Percentiles rank a stretch among this genome's conserved stretches.
Conservation (phyloP, 305 asterid genomes). For the Solanum hybrid region DNA sequence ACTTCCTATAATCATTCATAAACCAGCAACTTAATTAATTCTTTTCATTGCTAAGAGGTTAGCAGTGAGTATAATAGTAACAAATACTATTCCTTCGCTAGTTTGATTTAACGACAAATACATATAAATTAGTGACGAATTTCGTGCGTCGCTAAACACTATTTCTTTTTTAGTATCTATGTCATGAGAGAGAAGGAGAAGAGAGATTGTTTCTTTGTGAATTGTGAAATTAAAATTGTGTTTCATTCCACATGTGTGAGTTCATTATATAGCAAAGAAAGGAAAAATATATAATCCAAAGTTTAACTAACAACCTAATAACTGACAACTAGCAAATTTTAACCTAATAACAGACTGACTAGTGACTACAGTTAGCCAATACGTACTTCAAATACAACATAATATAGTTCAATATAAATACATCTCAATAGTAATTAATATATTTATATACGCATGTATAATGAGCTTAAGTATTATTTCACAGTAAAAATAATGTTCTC, state of each 20-base stretch:
- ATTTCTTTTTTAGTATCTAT: not conserved
- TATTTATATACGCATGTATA: not conserved
- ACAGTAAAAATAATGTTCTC: not conserved
- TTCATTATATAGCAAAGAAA: not conserved
- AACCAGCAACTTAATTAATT: too few relatives aligned
- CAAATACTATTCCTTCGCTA: too few relatives aligned
- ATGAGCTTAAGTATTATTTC: not conserved
- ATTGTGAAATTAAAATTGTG: not conserved
- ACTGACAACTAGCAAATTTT: not conserved
- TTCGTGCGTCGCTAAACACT: not conserved
- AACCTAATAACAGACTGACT: not conserved
- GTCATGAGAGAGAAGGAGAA: not conserved
- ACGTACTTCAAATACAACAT: not conserved
- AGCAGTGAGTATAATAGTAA: too few relatives aligned
- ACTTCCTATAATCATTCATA: slow-evolving; percentile 15
- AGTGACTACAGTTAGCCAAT: not conserved
- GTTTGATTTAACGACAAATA: too few relatives aligned
- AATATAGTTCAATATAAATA: too few relatives aligned
- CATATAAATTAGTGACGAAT: too few relatives aligned
- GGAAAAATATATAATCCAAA: not conserved
- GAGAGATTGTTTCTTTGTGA: not conserved
- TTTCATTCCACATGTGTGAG: not conserved
- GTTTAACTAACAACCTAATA: not conserved
- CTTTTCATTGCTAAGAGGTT: too few relatives aligned
- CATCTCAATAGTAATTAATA: not conserved